Base-by-base conservation (phyloP, 164 flowering plant genomes). In the Chimonanthus salicifolius region DNA sequence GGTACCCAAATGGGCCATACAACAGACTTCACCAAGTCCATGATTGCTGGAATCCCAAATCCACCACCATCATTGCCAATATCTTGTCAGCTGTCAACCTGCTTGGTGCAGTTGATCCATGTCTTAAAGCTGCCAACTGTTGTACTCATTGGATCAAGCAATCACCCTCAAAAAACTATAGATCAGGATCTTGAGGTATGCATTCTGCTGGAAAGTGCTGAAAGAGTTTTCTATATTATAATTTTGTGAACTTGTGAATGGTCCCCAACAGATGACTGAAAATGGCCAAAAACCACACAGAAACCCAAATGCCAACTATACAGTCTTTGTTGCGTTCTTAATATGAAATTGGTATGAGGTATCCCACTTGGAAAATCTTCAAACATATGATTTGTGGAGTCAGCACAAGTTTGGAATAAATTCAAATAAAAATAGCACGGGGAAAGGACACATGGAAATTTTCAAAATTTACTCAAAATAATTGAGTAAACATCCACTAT, bases 41-140 rank as follows among this genome's bases (percentile, higher is more conserved):
- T 88, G 74, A 58, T 78, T 74, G 66, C 80, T 50, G 81, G 74
- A 77, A 75, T 80, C 50, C 75, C 82, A 69, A 83, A 85, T 71
- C 77, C 83, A 48, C 85, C 92, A 47, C 67, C 83, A 1, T 73
- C 81, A 0, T 74, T 85, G 78, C 89, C 81, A 84, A 82, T 92
- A 73, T 77, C 86, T 78, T 76, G 82, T 73, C 95, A 92, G 76
- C 82, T 88, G 11, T 69, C 88, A 80, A 86, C 97, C 50, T 85
- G 90, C 77, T 74, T 84, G 70, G 78, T 88, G 76, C 92, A 89
- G 58, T 79, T 87, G 47, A 82, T 78, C n/a, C 85, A 78, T 68
- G 76, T 82, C 71, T 66, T 87, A 82, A 79, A 84, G 44, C 64
- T 88, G 43, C 92, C 94, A 11, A 49, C 90, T 74, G 80, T 79